phyloP scores from a whole-genome alignment of 1,139 yeast genomes.

The Lodderomyces metapsilosis region DNA sequence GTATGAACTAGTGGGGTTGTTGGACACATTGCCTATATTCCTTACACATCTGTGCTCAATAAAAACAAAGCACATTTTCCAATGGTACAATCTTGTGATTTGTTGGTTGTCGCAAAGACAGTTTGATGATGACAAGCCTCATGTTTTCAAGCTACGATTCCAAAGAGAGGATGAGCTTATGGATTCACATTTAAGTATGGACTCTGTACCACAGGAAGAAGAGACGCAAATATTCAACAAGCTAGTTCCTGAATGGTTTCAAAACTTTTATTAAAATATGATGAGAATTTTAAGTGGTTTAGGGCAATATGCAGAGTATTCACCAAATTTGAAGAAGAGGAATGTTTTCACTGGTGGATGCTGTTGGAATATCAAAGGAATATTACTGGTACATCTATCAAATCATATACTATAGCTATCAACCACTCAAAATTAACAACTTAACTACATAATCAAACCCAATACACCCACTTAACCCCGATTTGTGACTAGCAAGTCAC shows the following conservation, averaged over 20 bases:
- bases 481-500: too few relatives aligned
- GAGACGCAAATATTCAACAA: conserved; percentile 13
- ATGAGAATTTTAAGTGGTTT: too few relatives aligned
- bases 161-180: conserved; percentile 10
- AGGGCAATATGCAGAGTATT: too few relatives aligned
- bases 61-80: conserved; percentile 15
- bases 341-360: too few relatives aligned
- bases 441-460: too few relatives aligned
- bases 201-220: conserved; percentile 5
- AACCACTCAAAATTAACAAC: too few relatives aligned
- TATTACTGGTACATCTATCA: too few relatives aligned
- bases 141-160: conserved; percentile 11
- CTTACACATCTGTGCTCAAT: conserved; percentile 15
- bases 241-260: conserved; percentile 20
- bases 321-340: too few relatives aligned
- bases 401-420: too few relatives aligned
- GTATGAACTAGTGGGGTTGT: conserved; percentile 15
- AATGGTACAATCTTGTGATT: conserved; percentile 20
- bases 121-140: conserved; percentile 5
- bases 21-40: conserved; percentile 16
- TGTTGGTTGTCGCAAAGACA: conserved; percentile 13
- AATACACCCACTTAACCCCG: too few relatives aligned
- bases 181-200: conserved; percentile 10
- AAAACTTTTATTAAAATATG: conserved; percentile 13
- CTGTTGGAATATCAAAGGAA: too few relatives aligned